A percentile compares a stretch with the other conserved stretches of the same genome.
Conservation (phyloP, 163 green algal species). For the Chlamydomonas reinhardtii region DNA sequence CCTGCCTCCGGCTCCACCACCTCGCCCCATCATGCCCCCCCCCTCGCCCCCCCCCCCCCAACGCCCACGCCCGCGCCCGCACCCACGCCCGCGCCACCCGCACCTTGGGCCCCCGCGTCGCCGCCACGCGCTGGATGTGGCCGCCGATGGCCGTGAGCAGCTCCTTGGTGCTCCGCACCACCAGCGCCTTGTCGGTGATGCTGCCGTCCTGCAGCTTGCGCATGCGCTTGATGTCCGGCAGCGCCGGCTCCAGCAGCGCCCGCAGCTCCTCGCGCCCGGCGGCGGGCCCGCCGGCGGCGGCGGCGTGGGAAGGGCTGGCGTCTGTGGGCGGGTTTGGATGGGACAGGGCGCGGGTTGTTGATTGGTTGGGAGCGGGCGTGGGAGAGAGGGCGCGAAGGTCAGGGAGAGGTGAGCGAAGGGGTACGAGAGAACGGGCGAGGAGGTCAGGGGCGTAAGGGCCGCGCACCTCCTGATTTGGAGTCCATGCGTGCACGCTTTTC, state of each 20-base stretch:
- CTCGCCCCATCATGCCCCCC: too few species aligned
- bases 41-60: too few species aligned
- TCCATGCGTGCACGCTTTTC: conserved; percentile 23
- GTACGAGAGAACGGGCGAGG: not conserved
- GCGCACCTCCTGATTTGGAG: not conserved
- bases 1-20: too few species aligned
- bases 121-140: conserved; percentile 1
- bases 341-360: not conserved
- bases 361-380: too few species aligned
- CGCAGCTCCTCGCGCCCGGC: not conserved
- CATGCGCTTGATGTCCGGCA: conserved; percentile 23
- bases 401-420: too few species aligned
- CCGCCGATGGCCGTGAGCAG: conserved; percentile 31
- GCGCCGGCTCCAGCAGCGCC: conserved; percentile 28
- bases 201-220: conserved; percentile 44
- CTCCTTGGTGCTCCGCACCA: conserved; percentile 46
- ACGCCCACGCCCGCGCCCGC: too few species aligned
- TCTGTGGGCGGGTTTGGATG: not conserved
- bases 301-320: too few species aligned
- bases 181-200: conserved; percentile 23
- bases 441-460: not conserved
- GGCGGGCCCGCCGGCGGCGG: not conserved
- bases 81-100: not conserved
- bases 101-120: conserved; percentile 9
- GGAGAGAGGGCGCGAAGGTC: not conserved